These are phyloP conservation scores for Moesziomyces sp. DNA, from an alignment of 1,284 basidiomycete genomes.

Conservation along the genomic window DNA sequence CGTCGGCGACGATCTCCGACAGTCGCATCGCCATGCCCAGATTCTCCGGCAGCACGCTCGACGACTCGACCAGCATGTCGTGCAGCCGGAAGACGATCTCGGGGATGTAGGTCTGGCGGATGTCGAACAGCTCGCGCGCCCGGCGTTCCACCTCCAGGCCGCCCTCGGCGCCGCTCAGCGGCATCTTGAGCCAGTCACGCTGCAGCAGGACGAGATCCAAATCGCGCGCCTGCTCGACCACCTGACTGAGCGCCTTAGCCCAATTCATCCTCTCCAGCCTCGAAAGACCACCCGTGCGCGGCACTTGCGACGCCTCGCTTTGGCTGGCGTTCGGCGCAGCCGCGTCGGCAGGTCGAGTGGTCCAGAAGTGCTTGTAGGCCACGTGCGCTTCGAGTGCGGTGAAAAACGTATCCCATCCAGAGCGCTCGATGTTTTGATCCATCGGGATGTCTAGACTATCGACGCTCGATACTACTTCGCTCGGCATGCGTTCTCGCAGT, in stretches of 20 bases:
- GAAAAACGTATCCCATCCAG: conserved; percentile 64
- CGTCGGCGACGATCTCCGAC: conserved; percentile 86
- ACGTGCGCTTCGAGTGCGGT: conserved; percentile 56
- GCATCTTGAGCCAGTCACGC: conserved; percentile 71
- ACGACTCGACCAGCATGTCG: conserved; percentile 77
- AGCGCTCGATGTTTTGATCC: conserved; percentile 57
- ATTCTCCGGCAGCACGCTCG: conserved; percentile 77
- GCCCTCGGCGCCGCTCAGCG: conserved; percentile 34
- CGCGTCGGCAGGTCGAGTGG: conserved; percentile 29
- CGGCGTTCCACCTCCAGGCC: conserved; percentile 72
- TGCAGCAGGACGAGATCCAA: conserved; percentile 69
- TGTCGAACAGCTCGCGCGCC: conserved; percentile 77
- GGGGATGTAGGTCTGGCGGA: conserved; percentile 88
- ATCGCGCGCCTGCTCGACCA: conserved; percentile 69
- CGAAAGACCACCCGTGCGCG: conserved; percentile 25
- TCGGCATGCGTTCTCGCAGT: conserved; percentile 57
- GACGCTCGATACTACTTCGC: conserved; percentile 45
- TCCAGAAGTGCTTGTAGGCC: conserved; percentile 56
- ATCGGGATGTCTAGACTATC: conserved; percentile 28
- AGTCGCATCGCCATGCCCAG: conserved; percentile 82
- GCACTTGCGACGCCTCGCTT: conserved; percentile 2
- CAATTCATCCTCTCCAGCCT: conserved; percentile 53
- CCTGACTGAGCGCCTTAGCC: conserved; percentile 41
- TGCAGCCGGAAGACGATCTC: conserved; percentile 90
- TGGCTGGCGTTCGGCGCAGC: conserved; percentile 6